phyloP scores from a whole-genome alignment of 2,329 filamentous ascomycete genomes.

The Claviceps cyperi region DNA sequence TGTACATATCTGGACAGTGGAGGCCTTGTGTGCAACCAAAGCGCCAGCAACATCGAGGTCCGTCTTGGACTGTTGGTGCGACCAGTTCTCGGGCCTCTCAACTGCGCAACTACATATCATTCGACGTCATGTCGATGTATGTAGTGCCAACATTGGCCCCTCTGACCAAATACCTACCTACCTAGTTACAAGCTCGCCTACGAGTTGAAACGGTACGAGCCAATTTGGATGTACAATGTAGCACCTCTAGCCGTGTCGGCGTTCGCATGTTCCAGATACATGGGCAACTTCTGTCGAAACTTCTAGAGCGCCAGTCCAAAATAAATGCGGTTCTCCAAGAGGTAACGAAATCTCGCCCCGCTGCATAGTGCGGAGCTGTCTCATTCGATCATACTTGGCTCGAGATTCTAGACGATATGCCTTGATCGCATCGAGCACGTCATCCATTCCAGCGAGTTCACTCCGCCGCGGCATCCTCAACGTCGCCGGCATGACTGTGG shows the following conservation, averaged over 20 bases:
- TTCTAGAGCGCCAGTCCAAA: slow-evolving; percentile 27
- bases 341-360: slow-evolving; percentile 3
- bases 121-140: too few relatives aligned
- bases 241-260: neutral
- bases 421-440: slow-evolving; percentile 29
- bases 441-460: slow-evolving; percentile 24
- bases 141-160: too few relatives aligned
- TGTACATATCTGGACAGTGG: too few relatives aligned
- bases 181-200: too few relatives aligned
- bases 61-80: too few relatives aligned
- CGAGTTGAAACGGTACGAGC: too few relatives aligned
- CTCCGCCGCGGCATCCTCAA: slow-evolving; percentile 14
- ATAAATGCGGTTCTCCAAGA: slow-evolving; percentile 16
- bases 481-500: slow-evolving; percentile 25
- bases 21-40: too few relatives aligned
- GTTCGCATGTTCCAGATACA: neutral
- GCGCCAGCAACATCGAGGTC: too few relatives aligned
- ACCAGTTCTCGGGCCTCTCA: too few relatives aligned
- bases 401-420: slow-evolving; percentile 21
- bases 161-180: too few relatives aligned
- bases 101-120: too few relatives aligned
- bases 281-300: slow-evolving; percentile 11
- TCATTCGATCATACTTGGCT: slow-evolving; percentile 12
- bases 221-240: too few relatives aligned
- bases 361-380: slow-evolving; percentile 6